Evolutionary conservation across 805 yeast genomes (phyloP), one percentile per base, ranked within the genome.

Genomic region (Ogataea pini): DNA sequence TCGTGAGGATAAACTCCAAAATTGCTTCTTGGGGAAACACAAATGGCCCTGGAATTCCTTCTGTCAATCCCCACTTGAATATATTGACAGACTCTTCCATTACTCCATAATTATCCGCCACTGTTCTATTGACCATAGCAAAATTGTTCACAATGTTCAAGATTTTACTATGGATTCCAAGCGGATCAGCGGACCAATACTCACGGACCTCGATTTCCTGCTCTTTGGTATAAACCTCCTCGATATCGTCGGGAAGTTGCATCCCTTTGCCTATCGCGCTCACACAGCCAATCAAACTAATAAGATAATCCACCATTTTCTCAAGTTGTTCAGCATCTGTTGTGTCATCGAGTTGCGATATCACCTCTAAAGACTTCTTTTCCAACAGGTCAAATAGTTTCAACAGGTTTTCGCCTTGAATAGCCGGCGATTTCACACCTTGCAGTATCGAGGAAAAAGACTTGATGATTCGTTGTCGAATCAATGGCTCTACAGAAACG

Each of bases 261-360:
- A 85, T 64, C 0, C 90, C 89, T 47, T 82, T 84, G 0, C 89
- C 94, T 3, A 89, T 69, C 45, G 85, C 87, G n/a, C 75, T 74
- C 0, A 89, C 63, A 59, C 89, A 86, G 12, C 78, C 68, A 20
- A 88, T 64, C 39, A 87, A 65, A 19, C 90, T 83, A 2, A 73
- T 60, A 1, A 78, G 58, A 52, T 82, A 83, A 2, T 78, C 81
- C 2, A 66, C 54, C 27, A 71, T 70, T 5, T 52, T 51, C 25
- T 61, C 62, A 3, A 47, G 50, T 9, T 59, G 49, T 32, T 54
- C 58, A 14, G 50, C 50, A 33, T 39, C 42, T 7, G 38, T 38
- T 5, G 46, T 18, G 10, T 31, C 33, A 34, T 37, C 48, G 28
- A 60, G 48, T 16, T 50, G 37, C 1, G 20, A 10, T 13, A 56